A percentile compares a stretch with the other conserved stretches of the same genome.
Conservation (phyloP, 345 rosid genomes). For the Aquilaria malaccensis region DNA sequence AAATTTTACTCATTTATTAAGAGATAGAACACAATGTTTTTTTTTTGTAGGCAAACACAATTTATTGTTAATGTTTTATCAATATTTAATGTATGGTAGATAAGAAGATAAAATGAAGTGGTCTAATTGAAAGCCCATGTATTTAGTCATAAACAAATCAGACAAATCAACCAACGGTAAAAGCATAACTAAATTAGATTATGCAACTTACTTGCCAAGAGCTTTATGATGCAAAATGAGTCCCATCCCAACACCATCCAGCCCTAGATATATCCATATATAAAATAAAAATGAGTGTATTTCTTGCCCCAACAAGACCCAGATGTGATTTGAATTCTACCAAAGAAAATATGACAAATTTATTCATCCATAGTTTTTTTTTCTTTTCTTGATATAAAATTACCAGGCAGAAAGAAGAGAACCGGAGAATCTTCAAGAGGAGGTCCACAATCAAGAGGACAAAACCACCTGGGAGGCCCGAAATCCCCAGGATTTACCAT, state of each 20-base stretch:
- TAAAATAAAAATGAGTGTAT: background rate
- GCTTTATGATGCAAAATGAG: slow-evolving; percentile 81
- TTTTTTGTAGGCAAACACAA: too few relatives aligned
- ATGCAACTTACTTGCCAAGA: slow-evolving; percentile 68
- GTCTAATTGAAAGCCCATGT: too few relatives aligned
- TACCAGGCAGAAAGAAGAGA: slow-evolving; percentile 71
- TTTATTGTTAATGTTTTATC: too few relatives aligned
- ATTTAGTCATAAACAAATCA: too few relatives aligned
- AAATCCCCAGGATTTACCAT: slow-evolving; percentile 41
- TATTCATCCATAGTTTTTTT: too few relatives aligned
- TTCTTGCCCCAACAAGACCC: background rate
- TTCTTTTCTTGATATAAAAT: background rate
- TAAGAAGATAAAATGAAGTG: too few relatives aligned
- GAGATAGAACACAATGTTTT: too few relatives aligned
- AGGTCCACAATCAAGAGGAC: slow-evolving; percentile 66
- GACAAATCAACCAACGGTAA: too few relatives aligned
- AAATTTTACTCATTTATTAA: too few relatives aligned
- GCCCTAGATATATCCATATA: background rate
- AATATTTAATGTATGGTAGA: too few relatives aligned
- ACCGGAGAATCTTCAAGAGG: slow-evolving; percentile 52
- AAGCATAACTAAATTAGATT: background rate
- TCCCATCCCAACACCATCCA: slow-evolving; percentile 81
- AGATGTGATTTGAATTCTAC: too few relatives aligned
- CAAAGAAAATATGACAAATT: background rate
- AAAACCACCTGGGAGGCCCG: slow-evolving; percentile 80